Evolutionary conservation across 1,139 yeast genomes (phyloP), one percentile per base, ranked within the genome.

Genomic region (Zygoascus sp.): DNA sequence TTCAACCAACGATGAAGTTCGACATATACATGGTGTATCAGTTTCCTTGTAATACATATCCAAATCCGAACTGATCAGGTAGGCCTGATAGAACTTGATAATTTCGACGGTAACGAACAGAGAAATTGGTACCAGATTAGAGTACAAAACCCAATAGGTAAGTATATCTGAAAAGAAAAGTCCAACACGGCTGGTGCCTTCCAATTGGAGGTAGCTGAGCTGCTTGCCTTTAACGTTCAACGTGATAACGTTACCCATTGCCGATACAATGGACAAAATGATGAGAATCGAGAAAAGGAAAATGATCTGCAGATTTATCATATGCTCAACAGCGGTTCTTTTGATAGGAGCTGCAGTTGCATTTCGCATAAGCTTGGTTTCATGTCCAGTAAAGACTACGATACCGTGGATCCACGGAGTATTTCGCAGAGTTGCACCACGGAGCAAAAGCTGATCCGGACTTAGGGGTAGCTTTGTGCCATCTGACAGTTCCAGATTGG

Each of bases 321-420:
- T 87, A 65, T 95, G 80, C 70, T 94, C 99, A 11, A 94, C 97
- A 22, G 96, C 96, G 1, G 98, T 94, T 60, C 95, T 77, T 63
- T 94, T 94, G 59, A 94, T 94, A 3, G 98, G 98, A 1, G 99
- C 83, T 2, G 98, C 97, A 1, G 97, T 90, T 11, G 99, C 98
- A 69, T 94, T 94, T 62, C 98, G 80, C 98, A 94, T 92, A 55
- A 94, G 75, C 62, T 94, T 94, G 0, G 99, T 92, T 68, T 94
- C 98, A 64, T 94, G 98, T 22, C 98, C 99, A 0, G 99, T 94
- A 63, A 92, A 94, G 1, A 92, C 80, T 2, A 87, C 97, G 40
- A 89, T 75, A 23, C 98, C 98, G 58, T 88, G 89, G 40, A 94
- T 80, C 97, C 97, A 94, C 43, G 83, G 88, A 0, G 98, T 94